These are phyloP conservation scores for Allium sativum DNA, from an alignment of 106 monocot genomes.

Conservation along the genomic window DNA sequence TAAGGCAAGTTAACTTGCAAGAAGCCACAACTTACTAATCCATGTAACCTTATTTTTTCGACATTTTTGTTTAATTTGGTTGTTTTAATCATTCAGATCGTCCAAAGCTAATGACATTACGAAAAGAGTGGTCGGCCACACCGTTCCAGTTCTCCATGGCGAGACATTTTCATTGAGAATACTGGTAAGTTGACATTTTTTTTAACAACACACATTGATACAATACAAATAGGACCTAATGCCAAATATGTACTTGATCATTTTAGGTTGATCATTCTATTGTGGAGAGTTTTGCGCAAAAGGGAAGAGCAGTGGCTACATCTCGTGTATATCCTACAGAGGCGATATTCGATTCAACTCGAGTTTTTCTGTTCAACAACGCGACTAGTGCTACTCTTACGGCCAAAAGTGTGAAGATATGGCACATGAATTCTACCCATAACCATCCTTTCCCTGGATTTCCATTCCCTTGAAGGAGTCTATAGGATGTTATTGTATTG, in stretches of 20 bases:
- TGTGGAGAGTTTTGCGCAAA: constrained; percentile 72
- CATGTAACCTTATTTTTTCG: neutral
- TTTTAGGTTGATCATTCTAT: constrained; percentile 74
- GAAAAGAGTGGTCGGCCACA: constrained; percentile 55
- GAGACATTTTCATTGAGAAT: constrained; percentile 58
- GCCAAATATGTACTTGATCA: neutral
- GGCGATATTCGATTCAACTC: constrained; percentile 33
- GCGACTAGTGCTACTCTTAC: constrained; percentile 38
- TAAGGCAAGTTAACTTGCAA: constrained; percentile 13
- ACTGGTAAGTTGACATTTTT: constrained; percentile 6
- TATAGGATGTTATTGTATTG: too few relatives aligned
- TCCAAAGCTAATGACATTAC: constrained; percentile 53
- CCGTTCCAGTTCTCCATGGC: constrained; percentile 60
- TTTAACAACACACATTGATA: neutral
- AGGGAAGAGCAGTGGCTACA: constrained; percentile 52
- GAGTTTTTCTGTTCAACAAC: constrained; percentile 71
- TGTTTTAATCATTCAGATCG: constrained; percentile 29
- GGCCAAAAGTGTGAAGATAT: constrained; percentile 38
- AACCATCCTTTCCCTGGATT: constrained; percentile 1
- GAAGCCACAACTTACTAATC: too few relatives aligned
- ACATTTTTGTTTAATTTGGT: neutral
- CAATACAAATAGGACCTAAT: neutral
- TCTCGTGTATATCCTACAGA: constrained; percentile 72
- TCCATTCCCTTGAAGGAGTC: too few relatives aligned
- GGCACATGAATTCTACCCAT: constrained; percentile 45